Base-by-base conservation (phyloP, 345 rosid species). In the Citrus hindsii region DNA sequence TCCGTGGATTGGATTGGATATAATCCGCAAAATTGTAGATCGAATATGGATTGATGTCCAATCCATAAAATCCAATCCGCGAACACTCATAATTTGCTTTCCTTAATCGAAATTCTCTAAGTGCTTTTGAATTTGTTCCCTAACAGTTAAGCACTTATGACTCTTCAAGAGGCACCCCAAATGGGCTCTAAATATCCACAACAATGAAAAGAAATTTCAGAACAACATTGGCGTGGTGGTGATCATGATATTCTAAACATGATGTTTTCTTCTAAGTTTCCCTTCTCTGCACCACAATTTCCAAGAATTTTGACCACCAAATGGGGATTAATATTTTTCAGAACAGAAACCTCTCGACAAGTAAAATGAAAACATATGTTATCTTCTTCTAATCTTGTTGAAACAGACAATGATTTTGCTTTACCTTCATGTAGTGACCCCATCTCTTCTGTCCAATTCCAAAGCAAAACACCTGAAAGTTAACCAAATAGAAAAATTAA, bases 391-490 rank as follows among this genome's bases (percentile, higher is more conserved):
- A 46, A 46, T 46, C 5, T 46, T 46, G 18, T 46, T 12, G 24
- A 56, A 12, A 21, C 6, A 56, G 19, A 33, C 9, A 37, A 73
- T 8, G 33, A 73, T 24, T 35, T 59, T 60, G 40, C 67, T 73
- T 24, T 59, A 73, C 67, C 76, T 73, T 73, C 12, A 73, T 7
- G 16, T 35, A 73, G 12, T 35, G 35, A 60, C 55, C 76, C 76
- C 53, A 19, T 24, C 16, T 35, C 24, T 21, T 73, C 67, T 25
- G 53, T n/a, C 55, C 76, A 60, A 59, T 60, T n/a, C 7, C 32
- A 59, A 73, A 73, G 67, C 13, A n/a, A 24, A 58, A 73, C 66
- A 35, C 67, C 76, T 73, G 25, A 55, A 56, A 42, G 35, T 46
- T 8, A 33, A 56, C 27, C 16, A n/a, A 10, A 33, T 6, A 56